Conservation (phyloP, 176 grass and related monocot species). For the Eleusine indica region DNA sequence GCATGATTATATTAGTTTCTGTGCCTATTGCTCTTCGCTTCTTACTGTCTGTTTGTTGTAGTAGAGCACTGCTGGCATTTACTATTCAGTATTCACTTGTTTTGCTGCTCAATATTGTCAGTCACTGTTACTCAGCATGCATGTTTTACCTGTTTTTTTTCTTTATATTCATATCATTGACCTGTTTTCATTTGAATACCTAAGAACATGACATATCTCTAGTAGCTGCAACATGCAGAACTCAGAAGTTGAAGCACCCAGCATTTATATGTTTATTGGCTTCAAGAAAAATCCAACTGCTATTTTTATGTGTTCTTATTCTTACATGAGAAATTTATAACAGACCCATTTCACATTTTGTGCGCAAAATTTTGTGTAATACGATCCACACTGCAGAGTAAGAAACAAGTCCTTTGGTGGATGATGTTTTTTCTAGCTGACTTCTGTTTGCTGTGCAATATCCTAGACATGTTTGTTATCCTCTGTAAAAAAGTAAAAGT, state of each 20-base stretch:
- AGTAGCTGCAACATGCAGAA: background rate
- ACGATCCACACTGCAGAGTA: background rate
- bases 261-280: background rate
- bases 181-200: background rate
- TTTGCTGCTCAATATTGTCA: slow-evolving; percentile 1
- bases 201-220: background rate
- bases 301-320: too few relatives aligned
- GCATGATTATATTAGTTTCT: background rate
- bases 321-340: background rate
- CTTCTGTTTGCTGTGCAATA: background rate
- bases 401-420: background rate
- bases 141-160: background rate
- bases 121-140: background rate
- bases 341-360: background rate
- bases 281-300: background rate
- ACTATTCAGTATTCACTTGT: background rate
- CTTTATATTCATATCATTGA: background rate
- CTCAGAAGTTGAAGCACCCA: background rate
- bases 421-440: background rate
- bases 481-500: background rate
- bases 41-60: background rate
- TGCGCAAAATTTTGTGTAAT: background rate
- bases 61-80: background rate
- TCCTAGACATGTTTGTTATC: background rate
- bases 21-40: background rate